phyloP scores from a whole-genome alignment of 2,329 filamentous ascomycete species.

The Aspergillus vadensis region DNA sequence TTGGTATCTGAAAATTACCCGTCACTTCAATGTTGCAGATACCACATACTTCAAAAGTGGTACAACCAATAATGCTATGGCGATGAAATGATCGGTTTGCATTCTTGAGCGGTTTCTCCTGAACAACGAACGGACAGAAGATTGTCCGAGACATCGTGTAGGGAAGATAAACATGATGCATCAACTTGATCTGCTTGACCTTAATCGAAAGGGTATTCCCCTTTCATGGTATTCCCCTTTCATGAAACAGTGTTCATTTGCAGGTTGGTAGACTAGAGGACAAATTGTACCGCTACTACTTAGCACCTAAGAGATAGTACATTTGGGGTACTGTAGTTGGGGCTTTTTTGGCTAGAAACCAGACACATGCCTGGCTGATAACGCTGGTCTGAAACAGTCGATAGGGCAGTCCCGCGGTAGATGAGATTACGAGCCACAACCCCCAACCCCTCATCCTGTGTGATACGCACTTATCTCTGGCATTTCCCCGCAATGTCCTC shows the following conservation, averaged over 20 bases:
- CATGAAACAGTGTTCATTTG: too few species aligned
- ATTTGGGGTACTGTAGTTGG: too few species aligned
- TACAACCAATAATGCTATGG: not conserved
- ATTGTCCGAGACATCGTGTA: not conserved
- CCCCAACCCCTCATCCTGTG: not conserved
- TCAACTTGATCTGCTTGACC: not conserved
- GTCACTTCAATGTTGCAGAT: not conserved
- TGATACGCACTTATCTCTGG: conserved; percentile 1
- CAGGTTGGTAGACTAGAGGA: too few species aligned
- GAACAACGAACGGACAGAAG: not conserved
- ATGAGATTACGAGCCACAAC: conserved; percentile 7
- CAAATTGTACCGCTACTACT: too few species aligned
- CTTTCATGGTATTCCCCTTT: not conserved
- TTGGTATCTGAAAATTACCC: not conserved
- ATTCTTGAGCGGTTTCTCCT: not conserved
- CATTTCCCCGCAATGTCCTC: conserved; percentile 15
- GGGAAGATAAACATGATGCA: not conserved
- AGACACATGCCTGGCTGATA: not conserved
- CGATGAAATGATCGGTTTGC: not conserved
- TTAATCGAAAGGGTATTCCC: too few species aligned
- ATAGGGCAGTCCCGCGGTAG: conserved; percentile 10
- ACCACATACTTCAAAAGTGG: not conserved
- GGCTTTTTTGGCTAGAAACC: too few species aligned
- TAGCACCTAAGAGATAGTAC: too few species aligned
- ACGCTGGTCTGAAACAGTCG: conserved; percentile 6